Evolutionary conservation across 2,329 filamentous ascomycete genomes (phyloP).

Genomic region (Aspergillus brunneoviolaceus): DNA sequence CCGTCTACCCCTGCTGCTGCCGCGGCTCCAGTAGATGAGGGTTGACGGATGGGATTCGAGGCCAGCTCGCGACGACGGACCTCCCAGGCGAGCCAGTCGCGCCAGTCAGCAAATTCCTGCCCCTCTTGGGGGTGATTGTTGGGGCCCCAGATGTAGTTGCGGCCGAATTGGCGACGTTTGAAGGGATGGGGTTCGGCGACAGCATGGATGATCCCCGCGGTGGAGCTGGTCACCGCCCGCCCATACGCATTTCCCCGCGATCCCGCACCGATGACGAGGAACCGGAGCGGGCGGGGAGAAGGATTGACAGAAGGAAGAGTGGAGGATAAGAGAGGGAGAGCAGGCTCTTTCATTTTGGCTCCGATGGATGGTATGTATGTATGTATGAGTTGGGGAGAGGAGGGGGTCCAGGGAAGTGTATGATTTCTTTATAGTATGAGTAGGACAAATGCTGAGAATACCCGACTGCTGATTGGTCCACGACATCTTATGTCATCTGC

Average conservation of each 20-base stretch:
- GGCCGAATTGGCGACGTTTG: conserved; percentile 71
- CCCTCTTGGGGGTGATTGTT: conserved; percentile 51
- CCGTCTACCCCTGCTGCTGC: conserved; percentile 58
- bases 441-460: conserved; percentile 1
- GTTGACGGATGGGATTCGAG: conserved; percentile 20
- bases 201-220: conserved; percentile 68
- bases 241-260: conserved; percentile 76
- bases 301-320: neutral
- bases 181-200: conserved; percentile 79
- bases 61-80: conserved; percentile 52
- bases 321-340: conserved; percentile 7
- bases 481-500: neutral
- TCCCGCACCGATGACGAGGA: conserved; percentile 80
- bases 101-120: conserved; percentile 72
- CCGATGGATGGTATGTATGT: neutral
- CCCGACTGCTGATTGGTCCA: conserved; percentile 1
- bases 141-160: conserved; percentile 69
- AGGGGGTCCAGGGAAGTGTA: neutral
- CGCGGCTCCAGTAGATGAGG: neutral
- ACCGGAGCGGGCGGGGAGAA: conserved; percentile 49
- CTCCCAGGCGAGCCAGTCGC: conserved; percentile 74
- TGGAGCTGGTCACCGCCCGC: conserved; percentile 62
- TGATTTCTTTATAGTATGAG: neutral
- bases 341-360: conserved; percentile 24
- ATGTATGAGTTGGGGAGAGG: neutral